phyloP scores from a whole-genome alignment of 2,329 filamentous ascomycete genomes.

The Ceratocystis alfenasii region DNA sequence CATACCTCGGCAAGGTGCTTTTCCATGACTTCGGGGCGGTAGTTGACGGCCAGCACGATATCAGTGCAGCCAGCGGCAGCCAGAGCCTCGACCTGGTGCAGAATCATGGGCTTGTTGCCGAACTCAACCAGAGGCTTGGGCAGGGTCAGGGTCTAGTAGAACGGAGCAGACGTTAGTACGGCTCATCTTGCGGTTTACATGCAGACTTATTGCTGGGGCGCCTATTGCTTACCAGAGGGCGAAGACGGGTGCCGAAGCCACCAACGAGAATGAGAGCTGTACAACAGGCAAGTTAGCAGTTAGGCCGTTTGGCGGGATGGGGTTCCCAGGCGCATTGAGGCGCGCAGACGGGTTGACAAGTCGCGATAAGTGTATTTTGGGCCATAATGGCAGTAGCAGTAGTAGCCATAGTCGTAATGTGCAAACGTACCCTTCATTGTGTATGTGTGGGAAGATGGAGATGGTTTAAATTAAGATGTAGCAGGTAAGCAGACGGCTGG shows the following conservation, averaged over 20 bases:
- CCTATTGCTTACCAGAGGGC: slow-evolving; percentile 63
- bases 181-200: neutral
- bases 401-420: neutral
- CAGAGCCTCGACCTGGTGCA: slow-evolving; percentile 92
- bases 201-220: neutral
- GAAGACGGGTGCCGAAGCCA: slow-evolving; percentile 94
- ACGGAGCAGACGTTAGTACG: slow-evolving; percentile 17
- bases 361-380: neutral
- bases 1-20: slow-evolving; percentile 76
- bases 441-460: slow-evolving; percentile 23
- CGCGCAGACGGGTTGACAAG: neutral
- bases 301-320: neutral
- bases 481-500: slow-evolving; percentile 10
- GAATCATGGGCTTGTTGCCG: slow-evolving; percentile 97
- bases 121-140: slow-evolving; percentile 96
- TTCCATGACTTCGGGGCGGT: slow-evolving; percentile 96
- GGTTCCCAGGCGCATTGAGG: neutral
- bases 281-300: slow-evolving; percentile 17
- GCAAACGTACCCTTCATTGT: slow-evolving; percentile 31
- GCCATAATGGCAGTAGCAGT: neutral
- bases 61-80: slow-evolving; percentile 90
- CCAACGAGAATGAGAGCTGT: slow-evolving; percentile 96
- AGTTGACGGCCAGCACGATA: slow-evolving; percentile 97
- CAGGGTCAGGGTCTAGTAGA: slow-evolving; percentile 73
- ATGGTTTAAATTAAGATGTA: slow-evolving; percentile 21